These are phyloP conservation scores for Globisporangium abappressorium DNA, from an alignment of 352 stramenopile species.

Conservation along the genomic window DNA sequence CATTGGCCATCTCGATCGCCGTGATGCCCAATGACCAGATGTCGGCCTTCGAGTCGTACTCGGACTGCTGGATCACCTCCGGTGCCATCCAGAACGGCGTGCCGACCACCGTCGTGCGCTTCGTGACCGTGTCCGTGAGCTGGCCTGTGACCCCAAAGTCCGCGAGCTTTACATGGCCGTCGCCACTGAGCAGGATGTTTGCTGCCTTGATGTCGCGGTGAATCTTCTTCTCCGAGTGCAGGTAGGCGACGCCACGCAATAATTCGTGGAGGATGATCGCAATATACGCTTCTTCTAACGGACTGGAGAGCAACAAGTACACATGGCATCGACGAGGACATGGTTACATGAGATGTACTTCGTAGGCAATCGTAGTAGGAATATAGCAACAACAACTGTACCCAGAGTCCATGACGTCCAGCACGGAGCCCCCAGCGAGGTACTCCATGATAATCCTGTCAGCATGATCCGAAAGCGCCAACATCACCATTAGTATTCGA, in stretches of 20 bases:
- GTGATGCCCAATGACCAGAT: conserved; percentile 99
- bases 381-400: conserved; percentile 9
- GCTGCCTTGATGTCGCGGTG: conserved; percentile 83
- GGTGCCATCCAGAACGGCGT: conserved; percentile 98
- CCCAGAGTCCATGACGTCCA: conserved; percentile 82
- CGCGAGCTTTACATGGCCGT: conserved; percentile 77
- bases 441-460: conserved; percentile 94
- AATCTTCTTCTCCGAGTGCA: conserved; percentile 85
- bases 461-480: conserved; percentile 4
- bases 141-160: conserved; percentile 91
- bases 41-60: conserved; percentile 97
- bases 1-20: conserved; percentile 98
- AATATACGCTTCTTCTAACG: conserved; percentile 78
- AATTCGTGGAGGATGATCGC: conserved; percentile 80
- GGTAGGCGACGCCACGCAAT: conserved; percentile 64
- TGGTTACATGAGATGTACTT: neutral
- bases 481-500: neutral
- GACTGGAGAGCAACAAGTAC: conserved; percentile 22
- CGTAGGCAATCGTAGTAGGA: neutral
- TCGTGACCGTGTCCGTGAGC: conserved; percentile 97
- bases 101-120: conserved; percentile 97
- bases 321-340: neutral
- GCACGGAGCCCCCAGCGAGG: conserved; percentile 88
- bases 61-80: conserved; percentile 75
- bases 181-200: conserved; percentile 77